Evolutionary conservation across 345 rosid genomes (phyloP).

Genomic region (Eucalyptus cladocalyx): DNA sequence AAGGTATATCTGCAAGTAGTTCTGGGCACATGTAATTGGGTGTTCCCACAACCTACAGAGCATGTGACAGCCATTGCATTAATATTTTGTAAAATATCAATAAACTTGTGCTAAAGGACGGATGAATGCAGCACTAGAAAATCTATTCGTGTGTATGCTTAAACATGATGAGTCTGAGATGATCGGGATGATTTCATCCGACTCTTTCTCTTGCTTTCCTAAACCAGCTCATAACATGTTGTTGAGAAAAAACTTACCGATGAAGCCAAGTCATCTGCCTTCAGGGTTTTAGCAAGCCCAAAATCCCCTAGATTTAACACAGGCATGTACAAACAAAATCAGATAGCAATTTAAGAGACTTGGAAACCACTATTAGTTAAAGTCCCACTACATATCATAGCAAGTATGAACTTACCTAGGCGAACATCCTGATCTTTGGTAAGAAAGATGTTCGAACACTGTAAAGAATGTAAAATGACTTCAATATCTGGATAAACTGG

Average conservation of each 20-base stretch:
- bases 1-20: constrained; percentile 93
- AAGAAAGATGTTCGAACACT: constrained; percentile 98
- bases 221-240: neutral
- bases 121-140: neutral
- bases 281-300: constrained; percentile 93
- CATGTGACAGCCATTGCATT: neutral
- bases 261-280: constrained; percentile 95
- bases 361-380: neutral
- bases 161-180: neutral
- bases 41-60: constrained; percentile 92
- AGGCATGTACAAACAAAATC: neutral
- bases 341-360: neutral
- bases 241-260: constrained; percentile 40
- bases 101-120: neutral
- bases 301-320: constrained; percentile 65
- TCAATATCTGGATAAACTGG: neutral
- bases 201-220: neutral
- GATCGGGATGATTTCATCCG: neutral
- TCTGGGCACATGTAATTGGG: constrained; percentile 99
- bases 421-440: constrained; percentile 94
- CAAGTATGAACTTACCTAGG: constrained; percentile 49
- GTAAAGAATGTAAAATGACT: neutral
- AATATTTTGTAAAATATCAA: neutral
- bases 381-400: neutral
- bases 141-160: neutral